Base-by-base conservation (phyloP, 2,329 filamentous ascomycete genomes). In the Achaetomium macrosporum region DNA sequence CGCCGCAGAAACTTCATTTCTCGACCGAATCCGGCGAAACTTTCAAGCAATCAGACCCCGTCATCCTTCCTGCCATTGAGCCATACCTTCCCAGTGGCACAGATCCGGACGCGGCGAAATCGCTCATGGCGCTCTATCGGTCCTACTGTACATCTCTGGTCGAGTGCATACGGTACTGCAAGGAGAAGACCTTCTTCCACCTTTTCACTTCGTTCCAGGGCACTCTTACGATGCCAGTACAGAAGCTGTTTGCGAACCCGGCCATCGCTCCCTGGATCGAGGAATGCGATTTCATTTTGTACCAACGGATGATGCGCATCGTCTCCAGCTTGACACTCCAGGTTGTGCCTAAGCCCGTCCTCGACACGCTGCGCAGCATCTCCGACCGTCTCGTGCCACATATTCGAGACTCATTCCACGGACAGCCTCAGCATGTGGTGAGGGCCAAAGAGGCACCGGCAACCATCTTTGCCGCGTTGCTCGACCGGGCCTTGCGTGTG, bases 91-190 rank as follows among this genome's bases (percentile, higher is more conserved):
- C 92, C 1, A 71, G 73, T 2, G 87, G 88, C 51, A 95, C 91
- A 7, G 93, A 99, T 67, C 76, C 81, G 1, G 92, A 97, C 65
- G 87, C 90, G 8, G 91, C 90, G 25, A 88, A 88, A 63, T 91
- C 90, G 4, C 75, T 99, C 19, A 83, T 84, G 36, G 91, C 92
- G 5, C 77, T 97, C 20, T 99, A 99, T 66, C 84, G 90, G 46
- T 93, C 92, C 2, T 92, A 97, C 66, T 96, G 91, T 68, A 96
- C 93, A 13, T 96, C 91, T 1, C 79, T 99, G 5, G 87, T 99
- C 31, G 93, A 99, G 69, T 92, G 90, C 62, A 90, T 99, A 57
- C 87, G 93, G 30, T 97, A 89, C 68, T 96, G 92, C 76, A 95
- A 93, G 66, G 90, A 96, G 69, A 95, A 96, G 72, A 92, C 90